Percentiles rank a stretch among this genome's conserved stretches.
Evolutionary conservation across 2,329 filamentous ascomycete genomes (phyloP).

Genomic region (Curvularia sp.): DNA sequence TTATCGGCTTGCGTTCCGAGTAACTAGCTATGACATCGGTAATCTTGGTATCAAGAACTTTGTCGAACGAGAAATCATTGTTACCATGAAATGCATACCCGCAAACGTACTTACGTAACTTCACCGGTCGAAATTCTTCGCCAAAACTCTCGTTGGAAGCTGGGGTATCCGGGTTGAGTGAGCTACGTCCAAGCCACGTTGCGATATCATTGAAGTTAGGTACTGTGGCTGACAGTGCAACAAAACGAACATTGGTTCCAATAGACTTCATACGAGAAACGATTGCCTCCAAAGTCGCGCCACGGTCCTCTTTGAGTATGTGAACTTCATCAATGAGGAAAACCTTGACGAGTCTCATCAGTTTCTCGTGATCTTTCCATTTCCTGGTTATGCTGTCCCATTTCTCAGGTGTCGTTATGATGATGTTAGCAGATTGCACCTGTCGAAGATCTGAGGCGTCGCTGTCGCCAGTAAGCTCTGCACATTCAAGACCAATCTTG

Average conservation of each 20-base stretch:
- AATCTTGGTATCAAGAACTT: conserved; percentile 69
- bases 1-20: conserved; percentile 74
- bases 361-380: conserved; percentile 79
- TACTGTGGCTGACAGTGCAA: conserved; percentile 83
- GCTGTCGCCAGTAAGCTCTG: conserved; percentile 83
- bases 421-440: conserved; percentile 78
- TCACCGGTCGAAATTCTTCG: conserved; percentile 81
- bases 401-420: conserved; percentile 88
- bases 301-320: conserved; percentile 79
- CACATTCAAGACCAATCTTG: conserved; percentile 70
- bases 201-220: conserved; percentile 84
- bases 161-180: conserved; percentile 65
- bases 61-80: conserved; percentile 82
- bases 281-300: conserved; percentile 81
- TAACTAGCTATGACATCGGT: conserved; percentile 71
- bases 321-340: conserved; percentile 90
- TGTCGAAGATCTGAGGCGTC: conserved; percentile 69
- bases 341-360: conserved; percentile 77
- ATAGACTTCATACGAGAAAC: conserved; percentile 88
- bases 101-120: conserved; percentile 76
- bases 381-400: conserved; percentile 90
- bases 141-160: conserved; percentile 74
- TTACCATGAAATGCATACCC: conserved; percentile 65
- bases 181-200: conserved; percentile 75
- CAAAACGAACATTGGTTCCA: conserved; percentile 75